Evolutionary conservation across 257 asterid species (phyloP).

Genomic region (Pogostemon cablin): DNA sequence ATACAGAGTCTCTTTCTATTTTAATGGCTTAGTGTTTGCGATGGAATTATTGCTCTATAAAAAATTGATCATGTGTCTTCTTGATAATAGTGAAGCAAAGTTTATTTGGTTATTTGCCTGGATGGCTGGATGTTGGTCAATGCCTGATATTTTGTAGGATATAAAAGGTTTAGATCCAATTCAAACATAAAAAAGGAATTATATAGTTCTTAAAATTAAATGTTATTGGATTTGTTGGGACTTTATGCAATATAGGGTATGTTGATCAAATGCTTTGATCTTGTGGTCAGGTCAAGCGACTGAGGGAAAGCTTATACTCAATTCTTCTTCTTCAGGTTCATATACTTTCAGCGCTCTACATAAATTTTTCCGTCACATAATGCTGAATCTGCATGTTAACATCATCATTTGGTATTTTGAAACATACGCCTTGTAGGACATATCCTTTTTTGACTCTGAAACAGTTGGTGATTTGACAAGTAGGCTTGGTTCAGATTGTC

Average conservation of each 20-base stretch:
- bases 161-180: conserved; percentile 3
- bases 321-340: conserved; percentile 88
- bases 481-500: conserved; percentile 99
- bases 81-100: conserved; percentile 24
- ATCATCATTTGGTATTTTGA: conserved; percentile 18
- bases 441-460: conserved; percentile 88
- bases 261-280: conserved; percentile 24
- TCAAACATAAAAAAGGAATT: not conserved
- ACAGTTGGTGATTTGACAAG: conserved; percentile 98
- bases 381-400: conserved; percentile 12
- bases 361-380: conserved; percentile 22
- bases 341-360: conserved; percentile 23
- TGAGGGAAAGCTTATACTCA: conserved; percentile 83
- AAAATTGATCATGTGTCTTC: conserved; percentile 19
- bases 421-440: conserved; percentile 65
- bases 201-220: not conserved
- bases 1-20: not conserved
- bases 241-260: not conserved
- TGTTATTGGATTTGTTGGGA: not conserved
- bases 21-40: conserved; percentile 13
- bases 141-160: conserved; percentile 7
- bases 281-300: conserved; percentile 81
- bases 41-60: not conserved
- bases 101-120: conserved; percentile 12
- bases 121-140: conserved; percentile 17